Evolutionary conservation across 441 rosid genomes (phyloP).

Genomic region (Populus hybrid): DNA sequence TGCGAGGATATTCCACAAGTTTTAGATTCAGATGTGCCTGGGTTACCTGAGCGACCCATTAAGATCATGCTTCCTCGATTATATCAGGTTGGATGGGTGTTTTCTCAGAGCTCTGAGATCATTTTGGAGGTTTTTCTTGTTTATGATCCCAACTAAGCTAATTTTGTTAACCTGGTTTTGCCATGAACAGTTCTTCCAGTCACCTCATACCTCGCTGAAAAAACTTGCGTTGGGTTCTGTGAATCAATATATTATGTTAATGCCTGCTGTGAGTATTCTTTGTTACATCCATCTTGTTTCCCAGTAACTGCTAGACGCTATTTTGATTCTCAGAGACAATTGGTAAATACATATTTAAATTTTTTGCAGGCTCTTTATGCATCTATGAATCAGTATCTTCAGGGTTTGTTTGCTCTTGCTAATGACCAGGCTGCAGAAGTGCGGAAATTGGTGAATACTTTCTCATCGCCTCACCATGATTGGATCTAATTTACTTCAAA

Average conservation of each 20-base stretch:
- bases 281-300: slow-evolving; percentile 10
- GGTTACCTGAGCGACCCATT: slow-evolving; percentile 86
- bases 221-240: slow-evolving; percentile 89
- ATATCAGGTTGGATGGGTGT: slow-evolving; percentile 55
- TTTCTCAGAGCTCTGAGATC: slow-evolving; percentile 3
- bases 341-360: slow-evolving; percentile 10
- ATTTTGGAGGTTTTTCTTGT: not conserved
- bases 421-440: slow-evolving; percentile 83
- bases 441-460: slow-evolving; percentile 71
- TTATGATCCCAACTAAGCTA: not conserved
- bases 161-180: slow-evolving; percentile 16
- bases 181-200: slow-evolving; percentile 83
- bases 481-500: not conserved
- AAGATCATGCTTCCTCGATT: slow-evolving; percentile 80
- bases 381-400: slow-evolving; percentile 88
- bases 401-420: slow-evolving; percentile 88
- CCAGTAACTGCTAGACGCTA: not conserved
- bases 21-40: slow-evolving; percentile 85
- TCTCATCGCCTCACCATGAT: slow-evolving; percentile 9
- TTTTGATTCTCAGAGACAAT: slow-evolving; percentile 15
- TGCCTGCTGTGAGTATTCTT: slow-evolving; percentile 89
- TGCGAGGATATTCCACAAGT: slow-evolving; percentile 98
- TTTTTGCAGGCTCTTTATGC: slow-evolving; percentile 66
- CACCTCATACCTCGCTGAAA: slow-evolving; percentile 82
- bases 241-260: slow-evolving; percentile 82